Base-by-base conservation (phyloP, 805 yeast genomes). In the Candida verbasci region DNA sequence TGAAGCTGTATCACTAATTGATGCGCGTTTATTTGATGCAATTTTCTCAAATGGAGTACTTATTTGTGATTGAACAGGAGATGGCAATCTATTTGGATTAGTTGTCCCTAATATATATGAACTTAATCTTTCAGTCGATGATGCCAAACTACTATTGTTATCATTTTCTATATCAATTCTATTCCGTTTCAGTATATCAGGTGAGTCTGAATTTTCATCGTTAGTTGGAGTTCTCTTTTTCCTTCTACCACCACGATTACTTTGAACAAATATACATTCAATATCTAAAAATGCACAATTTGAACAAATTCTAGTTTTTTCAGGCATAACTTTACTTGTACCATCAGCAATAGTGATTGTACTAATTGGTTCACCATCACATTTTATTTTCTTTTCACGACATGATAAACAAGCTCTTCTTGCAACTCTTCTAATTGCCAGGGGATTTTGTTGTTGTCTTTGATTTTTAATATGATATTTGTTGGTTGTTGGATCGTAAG, bases 311-410 rank as follows among this genome's bases (percentile, higher is more conserved):
- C 42, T 44, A 7, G 54, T 48, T 9, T 45, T 44, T 37, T 53
- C 61, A 37, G 47, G 41, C 9, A 34, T 30, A 11, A 41, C 35
- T 34, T 40, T 46, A 27, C 42, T 50, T 33, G 45, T 52, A 5
- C 55, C 56, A 3, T 55, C 50, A 5, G 40, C 31, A 17, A 37
- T 28, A n/a, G 40, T 34, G 17, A 39, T 38, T 16, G 43, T 37
- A 26, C 40, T 44, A 4, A 53, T 48, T 10, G 63, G 49, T 45
- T 77, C 83, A 10, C 85, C 85, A 45, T 79, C 83, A 54, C 86
- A 79, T 45, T 77, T 79, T 43, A 79, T 67, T 47, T 80, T 79
- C 58, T 75, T 77, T 46, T 76, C 82, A 27, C 86, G 72, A 41
- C 86, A 79, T 4, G 77, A 66, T 5, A 80, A 58, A 50, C 85